phyloP scores from a whole-genome alignment of 768 basidiomycete species.

The Exsudoporus frostii region DNA sequence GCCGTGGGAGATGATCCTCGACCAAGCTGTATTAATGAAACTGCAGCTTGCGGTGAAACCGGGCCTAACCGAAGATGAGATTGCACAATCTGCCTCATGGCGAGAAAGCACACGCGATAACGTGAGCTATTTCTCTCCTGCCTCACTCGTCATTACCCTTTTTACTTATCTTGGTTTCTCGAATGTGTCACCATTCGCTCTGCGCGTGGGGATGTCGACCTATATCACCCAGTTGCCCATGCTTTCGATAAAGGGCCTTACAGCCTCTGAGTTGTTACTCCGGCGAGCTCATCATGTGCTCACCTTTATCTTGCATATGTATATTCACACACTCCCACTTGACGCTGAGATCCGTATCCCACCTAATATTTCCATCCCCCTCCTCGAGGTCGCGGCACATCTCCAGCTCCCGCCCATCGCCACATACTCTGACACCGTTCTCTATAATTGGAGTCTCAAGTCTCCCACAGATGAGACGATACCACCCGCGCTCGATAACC shows the following conservation, averaged over 20 bases:
- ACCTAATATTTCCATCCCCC: conserved; percentile 64
- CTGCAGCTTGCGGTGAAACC: conserved; percentile 57
- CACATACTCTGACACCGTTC: conserved; percentile 88
- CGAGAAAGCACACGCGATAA: conserved; percentile 42
- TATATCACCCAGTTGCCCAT: conserved; percentile 47
- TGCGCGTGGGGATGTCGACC: background rate
- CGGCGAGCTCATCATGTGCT: conserved; percentile 74
- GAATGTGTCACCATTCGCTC: background rate
- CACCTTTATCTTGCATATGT: conserved; percentile 72
- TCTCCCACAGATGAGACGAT: conserved; percentile 26
- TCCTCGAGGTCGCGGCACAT: conserved; percentile 63
- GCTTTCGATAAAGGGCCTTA: conserved; percentile 45
- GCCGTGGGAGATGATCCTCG: conserved; percentile 66
- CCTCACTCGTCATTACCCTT: background rate
- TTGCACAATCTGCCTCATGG: conserved; percentile 49
- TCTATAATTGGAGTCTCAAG: conserved; percentile 73
- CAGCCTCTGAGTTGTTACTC: conserved; percentile 51
- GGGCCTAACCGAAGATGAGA: conserved; percentile 36
- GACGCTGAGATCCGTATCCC: conserved; percentile 62
- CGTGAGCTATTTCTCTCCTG: conserved; percentile 33
- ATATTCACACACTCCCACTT: conserved; percentile 62
- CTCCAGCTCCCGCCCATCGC: conserved; percentile 84
- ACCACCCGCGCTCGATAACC: conserved; percentile 48
- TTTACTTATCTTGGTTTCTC: background rate
- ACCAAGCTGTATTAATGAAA: conserved; percentile 43